Conservation (phyloP, 768 basidiomycete genomes). For the Tylopilus intermedius region DNA sequence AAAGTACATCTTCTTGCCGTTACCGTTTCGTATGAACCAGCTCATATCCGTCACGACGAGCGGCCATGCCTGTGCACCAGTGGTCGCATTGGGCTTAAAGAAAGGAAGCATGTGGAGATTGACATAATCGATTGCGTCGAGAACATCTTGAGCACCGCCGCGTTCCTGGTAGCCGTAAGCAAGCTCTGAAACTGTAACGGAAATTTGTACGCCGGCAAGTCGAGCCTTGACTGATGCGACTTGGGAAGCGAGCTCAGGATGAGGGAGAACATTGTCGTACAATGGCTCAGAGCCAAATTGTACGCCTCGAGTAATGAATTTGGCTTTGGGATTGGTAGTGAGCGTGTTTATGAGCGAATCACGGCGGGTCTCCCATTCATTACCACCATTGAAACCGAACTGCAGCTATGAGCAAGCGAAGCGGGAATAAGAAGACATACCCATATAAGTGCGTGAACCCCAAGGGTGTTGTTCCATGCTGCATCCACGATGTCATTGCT, state of each 20-base stretch:
- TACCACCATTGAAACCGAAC: slow-evolving; percentile 35
- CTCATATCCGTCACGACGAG: slow-evolving; percentile 53
- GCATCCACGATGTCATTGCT: slow-evolving; percentile 62
- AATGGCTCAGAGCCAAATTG: slow-evolving; percentile 73
- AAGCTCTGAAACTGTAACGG: slow-evolving; percentile 65
- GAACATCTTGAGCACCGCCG: slow-evolving; percentile 48
- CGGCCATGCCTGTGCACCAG: slow-evolving; percentile 60
- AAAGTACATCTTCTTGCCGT: slow-evolving; percentile 71
- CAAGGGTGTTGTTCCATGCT: slow-evolving; percentile 62
- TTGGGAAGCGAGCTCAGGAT: slow-evolving; percentile 45
- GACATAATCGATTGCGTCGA: slow-evolving; percentile 58
- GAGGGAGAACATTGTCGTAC: slow-evolving; percentile 51
- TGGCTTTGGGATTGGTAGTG: slow-evolving; percentile 56
- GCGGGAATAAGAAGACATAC: slow-evolving; percentile 31
- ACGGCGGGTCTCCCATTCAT: slow-evolving; percentile 52
- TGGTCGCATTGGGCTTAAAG: slow-evolving; percentile 35
- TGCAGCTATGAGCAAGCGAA: slow-evolving; percentile 5
- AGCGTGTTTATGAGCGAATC: slow-evolving; percentile 48
- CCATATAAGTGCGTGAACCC: slow-evolving; percentile 76
- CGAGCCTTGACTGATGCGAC: slow-evolving; percentile 46
- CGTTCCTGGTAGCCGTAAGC: slow-evolving; percentile 54
- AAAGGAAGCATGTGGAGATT: slow-evolving; percentile 72
- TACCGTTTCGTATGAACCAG: slow-evolving; percentile 59
- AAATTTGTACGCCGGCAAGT: slow-evolving; percentile 49
- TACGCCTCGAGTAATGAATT: slow-evolving; percentile 60